Evolutionary conservation across 441 rosid genomes (phyloP), one percentile per base, ranked within the genome.

Genomic region (Populus hybrid): DNA sequence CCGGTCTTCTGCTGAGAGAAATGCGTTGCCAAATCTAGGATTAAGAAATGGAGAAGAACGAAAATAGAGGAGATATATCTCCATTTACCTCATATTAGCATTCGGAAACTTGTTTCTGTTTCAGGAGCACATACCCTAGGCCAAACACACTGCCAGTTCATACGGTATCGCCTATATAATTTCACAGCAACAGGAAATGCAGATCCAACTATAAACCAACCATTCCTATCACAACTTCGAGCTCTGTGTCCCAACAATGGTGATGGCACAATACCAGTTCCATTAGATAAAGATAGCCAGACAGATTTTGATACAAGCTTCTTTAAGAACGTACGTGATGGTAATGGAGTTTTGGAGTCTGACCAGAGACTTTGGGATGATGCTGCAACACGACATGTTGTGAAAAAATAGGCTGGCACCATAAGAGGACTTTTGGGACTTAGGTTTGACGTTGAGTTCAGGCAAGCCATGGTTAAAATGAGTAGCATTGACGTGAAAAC

Each of bases 41-140:
- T 83, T 28, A 28, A 28, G 30, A 28, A 28, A 28, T 28, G 30
- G 30, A 28, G 30, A 28, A 2, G 32, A 30, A 30, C 32, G 3
- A 30, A 30, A 30, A 30, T 30, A 30, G 32, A 30, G 32, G 32
- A 30, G 32, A 30, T 30, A 30, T 30, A 30, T 30, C 32, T 30
- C 32, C 32, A 30, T 30, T 3, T 30, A 30, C 32, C 32, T 30
- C 32, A 30, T 30, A 30, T 3, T 30, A 30, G 32, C 32, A 30
- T 30, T 30, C 32, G 32, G 32, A 0, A 30, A 38, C 11, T 57
- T n/a, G 2, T 67, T 28, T 10, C 10, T 61, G 38, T 76, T 71
- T 59, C 86, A 91, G 92, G 97, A 46, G 95, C 88, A 69, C 97
- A 91, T 74, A 86, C 93, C 20, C 87, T 91, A 14, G 94, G 97